These are phyloP conservation scores for Eucalyptus pauciflora DNA, from an alignment of 345 rosid species.

Conservation along the genomic window DNA sequence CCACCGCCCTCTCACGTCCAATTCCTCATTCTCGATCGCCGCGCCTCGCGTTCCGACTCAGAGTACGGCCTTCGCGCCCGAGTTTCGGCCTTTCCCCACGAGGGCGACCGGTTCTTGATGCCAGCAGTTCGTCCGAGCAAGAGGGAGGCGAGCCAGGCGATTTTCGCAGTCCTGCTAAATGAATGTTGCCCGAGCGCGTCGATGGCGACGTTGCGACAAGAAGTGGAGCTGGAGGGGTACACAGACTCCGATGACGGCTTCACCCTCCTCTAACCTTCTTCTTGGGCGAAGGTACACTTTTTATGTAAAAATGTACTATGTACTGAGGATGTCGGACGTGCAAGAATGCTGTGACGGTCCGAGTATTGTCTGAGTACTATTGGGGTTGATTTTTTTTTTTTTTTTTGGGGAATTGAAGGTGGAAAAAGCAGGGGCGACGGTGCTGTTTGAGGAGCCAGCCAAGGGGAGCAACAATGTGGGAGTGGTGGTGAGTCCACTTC, in stretches of 20 bases:
- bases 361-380: too few species aligned
- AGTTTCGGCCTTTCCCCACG: not conserved
- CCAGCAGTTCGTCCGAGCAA: conserved; percentile 12
- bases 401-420: conserved; percentile 17
- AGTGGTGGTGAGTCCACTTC: conserved; percentile 82
- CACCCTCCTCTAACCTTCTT: conserved; percentile 67
- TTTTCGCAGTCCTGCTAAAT: conserved; percentile 30
- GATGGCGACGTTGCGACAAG: conserved; percentile 10
- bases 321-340: not conserved
- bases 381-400: not conserved
- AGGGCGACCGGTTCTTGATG: not conserved
- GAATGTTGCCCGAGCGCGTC: conserved; percentile 7
- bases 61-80: not conserved
- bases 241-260: conserved; percentile 57
- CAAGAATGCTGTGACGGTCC: not conserved
- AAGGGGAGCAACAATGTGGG: conserved; percentile 68
- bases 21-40: not conserved
- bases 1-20: not conserved
- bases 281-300: conserved; percentile 47
- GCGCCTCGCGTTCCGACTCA: not conserved
- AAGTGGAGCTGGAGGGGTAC: conserved; percentile 42
- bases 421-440: conserved; percentile 83
- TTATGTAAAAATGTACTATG: not conserved
- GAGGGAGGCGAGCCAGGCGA: conserved; percentile 42
- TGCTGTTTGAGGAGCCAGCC: conserved; percentile 55